Percentiles rank a stretch among this genome's conserved stretches.
Conservation (phyloP, 257 asterid genomes). For the Fraxinus quadrangulata region DNA sequence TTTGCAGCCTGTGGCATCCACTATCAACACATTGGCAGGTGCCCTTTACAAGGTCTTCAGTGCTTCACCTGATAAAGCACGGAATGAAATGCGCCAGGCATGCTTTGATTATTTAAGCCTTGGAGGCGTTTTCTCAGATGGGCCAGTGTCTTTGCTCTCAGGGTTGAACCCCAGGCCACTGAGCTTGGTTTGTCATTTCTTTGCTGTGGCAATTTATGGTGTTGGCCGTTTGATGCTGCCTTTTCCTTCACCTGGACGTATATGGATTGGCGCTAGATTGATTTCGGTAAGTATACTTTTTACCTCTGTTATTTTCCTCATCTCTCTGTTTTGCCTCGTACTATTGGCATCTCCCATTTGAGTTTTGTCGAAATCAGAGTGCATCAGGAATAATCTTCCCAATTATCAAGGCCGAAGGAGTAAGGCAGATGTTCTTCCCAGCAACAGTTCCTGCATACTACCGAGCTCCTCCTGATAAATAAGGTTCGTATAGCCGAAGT, state of each 20-base stretch:
- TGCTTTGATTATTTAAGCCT: slow-evolving; percentile 63
- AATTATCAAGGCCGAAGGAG: slow-evolving; percentile 61
- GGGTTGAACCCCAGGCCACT: slow-evolving; percentile 61
- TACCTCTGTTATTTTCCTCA: not conserved
- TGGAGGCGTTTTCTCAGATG: slow-evolving; percentile 56
- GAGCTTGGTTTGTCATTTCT: slow-evolving; percentile 59
- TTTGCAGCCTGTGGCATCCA: slow-evolving; percentile 63
- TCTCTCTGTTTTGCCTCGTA: not conserved
- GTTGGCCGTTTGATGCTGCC: slow-evolving; percentile 64
- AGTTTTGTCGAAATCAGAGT: slow-evolving; percentile 29
- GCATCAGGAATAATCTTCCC: slow-evolving; percentile 58
- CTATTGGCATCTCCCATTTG: not conserved
- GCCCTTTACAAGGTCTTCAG: slow-evolving; percentile 60
- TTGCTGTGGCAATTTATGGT: slow-evolving; percentile 60
- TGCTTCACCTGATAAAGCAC: slow-evolving; percentile 64
- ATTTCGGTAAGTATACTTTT: slow-evolving; percentile 33
- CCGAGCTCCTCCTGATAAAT: slow-evolving; percentile 41
- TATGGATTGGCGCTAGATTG: slow-evolving; percentile 55
- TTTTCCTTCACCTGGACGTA: slow-evolving; percentile 52
- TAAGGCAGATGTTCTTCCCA: slow-evolving; percentile 61
- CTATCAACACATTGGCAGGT: slow-evolving; percentile 62
- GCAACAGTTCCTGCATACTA: slow-evolving; percentile 57
- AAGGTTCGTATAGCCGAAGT: slow-evolving; percentile 12
- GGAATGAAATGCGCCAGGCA: slow-evolving; percentile 64
- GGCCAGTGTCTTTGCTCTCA: slow-evolving; percentile 61